Evolutionary conservation across 306 rosid species (phyloP).

Genomic region (Begonia peltatifolia): DNA sequence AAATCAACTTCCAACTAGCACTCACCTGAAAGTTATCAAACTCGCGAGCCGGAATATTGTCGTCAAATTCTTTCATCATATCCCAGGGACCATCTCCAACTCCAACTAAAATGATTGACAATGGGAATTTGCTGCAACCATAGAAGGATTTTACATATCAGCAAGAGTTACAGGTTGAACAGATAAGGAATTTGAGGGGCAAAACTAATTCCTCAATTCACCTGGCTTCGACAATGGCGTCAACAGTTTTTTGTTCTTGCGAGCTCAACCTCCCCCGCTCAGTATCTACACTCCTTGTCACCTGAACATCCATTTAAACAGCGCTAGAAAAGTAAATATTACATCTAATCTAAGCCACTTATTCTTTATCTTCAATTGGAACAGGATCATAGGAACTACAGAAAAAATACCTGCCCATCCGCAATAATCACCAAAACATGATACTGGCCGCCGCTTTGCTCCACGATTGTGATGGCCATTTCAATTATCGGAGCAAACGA

Average conservation of each 20-base stretch:
- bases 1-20: neutral
- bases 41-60: conserved; percentile 75
- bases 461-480: conserved; percentile 87
- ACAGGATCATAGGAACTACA: no score
- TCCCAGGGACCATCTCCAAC: conserved; percentile 99
- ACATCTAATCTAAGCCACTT: no score
- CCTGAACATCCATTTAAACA: conserved; percentile 25
- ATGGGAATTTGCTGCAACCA: conserved; percentile 63
- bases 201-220: conserved; percentile 13
- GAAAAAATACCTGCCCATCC: conserved; percentile 63
- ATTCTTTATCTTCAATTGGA: no score
- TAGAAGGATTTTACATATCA: conserved; percentile 7
- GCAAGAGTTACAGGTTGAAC: conserved; percentile 9
- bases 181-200: conserved; percentile 1
- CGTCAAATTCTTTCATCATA: conserved; percentile 91
- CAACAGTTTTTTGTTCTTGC: conserved; percentile 80
- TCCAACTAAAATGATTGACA: conserved; percentile 86
- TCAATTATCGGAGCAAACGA: conserved; percentile 81
- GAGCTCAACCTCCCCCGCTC: conserved; percentile 61
- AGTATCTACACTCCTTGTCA: conserved; percentile 85
- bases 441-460: conserved; percentile 79
- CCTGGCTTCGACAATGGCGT: conserved; percentile 97
- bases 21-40: conserved; percentile 91
- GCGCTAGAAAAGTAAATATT: no score
- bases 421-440: conserved; percentile 51